These are phyloP conservation scores for Arthrobotrys sphaeroides DNA, from an alignment of 2,329 filamentous ascomycete species.

Conservation along the genomic window DNA sequence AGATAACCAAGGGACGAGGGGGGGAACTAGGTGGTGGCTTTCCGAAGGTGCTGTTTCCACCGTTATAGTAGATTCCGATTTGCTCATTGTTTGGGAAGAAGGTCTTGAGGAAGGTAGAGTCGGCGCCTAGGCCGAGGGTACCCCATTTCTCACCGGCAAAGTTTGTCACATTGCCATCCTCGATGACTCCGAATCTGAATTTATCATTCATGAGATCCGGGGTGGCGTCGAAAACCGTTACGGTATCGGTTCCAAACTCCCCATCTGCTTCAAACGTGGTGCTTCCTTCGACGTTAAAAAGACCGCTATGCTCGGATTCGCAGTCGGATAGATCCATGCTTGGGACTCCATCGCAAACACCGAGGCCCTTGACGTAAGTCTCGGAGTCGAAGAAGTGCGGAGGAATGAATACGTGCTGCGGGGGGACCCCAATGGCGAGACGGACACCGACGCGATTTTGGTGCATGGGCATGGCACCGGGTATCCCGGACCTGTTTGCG, in stretches of 20 bases:
- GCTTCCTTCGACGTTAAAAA: slow-evolving; percentile 12
- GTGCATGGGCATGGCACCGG: neutral
- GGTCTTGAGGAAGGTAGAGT: slow-evolving; percentile 23
- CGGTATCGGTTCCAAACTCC: neutral
- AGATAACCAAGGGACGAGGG: neutral
- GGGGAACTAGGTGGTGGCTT: neutral
- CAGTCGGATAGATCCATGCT: neutral
- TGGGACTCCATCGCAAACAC: neutral
- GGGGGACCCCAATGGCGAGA: slow-evolving; percentile 25
- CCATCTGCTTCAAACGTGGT: neutral
- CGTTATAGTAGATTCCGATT: slow-evolving; percentile 15
- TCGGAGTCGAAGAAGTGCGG: slow-evolving; percentile 17
- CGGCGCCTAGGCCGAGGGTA: slow-evolving; percentile 13
- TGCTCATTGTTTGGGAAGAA: slow-evolving; percentile 29
- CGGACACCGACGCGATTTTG: slow-evolving; percentile 17
- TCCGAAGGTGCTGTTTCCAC: slow-evolving; percentile 17
- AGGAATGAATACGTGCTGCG: slow-evolving; percentile 13
- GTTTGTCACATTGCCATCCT: neutral
- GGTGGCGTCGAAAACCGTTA: neutral
- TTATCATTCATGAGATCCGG: neutral
- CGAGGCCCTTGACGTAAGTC: slow-evolving; percentile 5
- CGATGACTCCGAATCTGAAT: neutral
- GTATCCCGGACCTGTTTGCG: neutral
- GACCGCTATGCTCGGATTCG: neutral
- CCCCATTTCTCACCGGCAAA: neutral